Conservation (phyloP, 2,329 filamentous ascomycete species). For the Sarocladiaceae sp. region DNA sequence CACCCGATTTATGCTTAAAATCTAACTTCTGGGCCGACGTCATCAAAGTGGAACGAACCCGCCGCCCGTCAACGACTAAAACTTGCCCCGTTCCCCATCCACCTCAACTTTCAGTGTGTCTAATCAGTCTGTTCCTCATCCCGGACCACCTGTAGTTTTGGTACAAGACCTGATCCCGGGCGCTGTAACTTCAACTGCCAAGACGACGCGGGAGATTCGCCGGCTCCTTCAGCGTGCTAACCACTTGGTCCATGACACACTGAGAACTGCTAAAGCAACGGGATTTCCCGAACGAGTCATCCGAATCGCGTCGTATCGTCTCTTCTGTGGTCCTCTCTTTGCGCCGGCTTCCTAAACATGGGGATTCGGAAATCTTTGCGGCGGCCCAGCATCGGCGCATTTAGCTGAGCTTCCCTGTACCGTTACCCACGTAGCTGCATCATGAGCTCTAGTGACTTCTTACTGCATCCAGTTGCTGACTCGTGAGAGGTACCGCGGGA, state of each 20-base stretch:
- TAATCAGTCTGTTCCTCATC: background rate
- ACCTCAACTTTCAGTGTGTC: background rate
- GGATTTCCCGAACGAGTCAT: background rate
- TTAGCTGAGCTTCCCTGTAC: background rate
- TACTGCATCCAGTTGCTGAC: too few relatives aligned
- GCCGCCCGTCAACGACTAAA: background rate
- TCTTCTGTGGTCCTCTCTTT: background rate
- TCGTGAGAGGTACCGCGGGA: too few relatives aligned
- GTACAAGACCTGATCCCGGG: too few relatives aligned
- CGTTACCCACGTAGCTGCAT: background rate
- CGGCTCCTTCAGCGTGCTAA: background rate
- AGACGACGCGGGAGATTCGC: background rate
- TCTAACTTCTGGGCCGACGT: constrained; percentile 1
- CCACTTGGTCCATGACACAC: background rate
- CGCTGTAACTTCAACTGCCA: background rate
- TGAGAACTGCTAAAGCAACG: background rate
- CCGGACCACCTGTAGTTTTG: background rate
- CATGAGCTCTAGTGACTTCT: too few relatives aligned
- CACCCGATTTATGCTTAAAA: constrained; percentile 1
- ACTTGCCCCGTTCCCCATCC: background rate
- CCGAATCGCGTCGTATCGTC: background rate
- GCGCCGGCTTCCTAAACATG: background rate
- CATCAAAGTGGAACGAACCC: constrained; percentile 3
- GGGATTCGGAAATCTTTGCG: too few relatives aligned
- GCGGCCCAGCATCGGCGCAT: too few relatives aligned